Conservation (phyloP, 2,329 filamentous ascomycete genomes). For the Aspergillus sp. region DNA sequence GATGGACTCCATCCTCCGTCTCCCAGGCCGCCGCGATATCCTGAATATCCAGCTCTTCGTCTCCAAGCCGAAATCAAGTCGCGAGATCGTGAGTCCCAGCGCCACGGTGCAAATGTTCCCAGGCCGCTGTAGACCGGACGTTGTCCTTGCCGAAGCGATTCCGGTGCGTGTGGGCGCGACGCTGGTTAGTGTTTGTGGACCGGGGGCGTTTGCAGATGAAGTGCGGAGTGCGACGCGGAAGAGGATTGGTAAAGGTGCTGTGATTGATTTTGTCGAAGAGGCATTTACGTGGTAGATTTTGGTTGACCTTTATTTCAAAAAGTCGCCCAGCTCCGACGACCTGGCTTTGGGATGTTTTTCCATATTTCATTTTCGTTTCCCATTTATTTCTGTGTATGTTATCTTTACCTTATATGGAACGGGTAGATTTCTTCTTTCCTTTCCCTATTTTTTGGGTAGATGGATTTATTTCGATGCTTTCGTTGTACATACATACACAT, state of each 20-base stretch:
- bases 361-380: not conserved
- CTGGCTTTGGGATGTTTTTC: too few species aligned
- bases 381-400: not conserved
- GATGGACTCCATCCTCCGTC: slow-evolving; percentile 65
- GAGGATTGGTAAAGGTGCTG: slow-evolving; percentile 52
- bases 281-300: slow-evolving; percentile 61
- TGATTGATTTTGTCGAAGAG: slow-evolving; percentile 64
- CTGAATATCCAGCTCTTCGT: slow-evolving; percentile 63
- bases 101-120: slow-evolving; percentile 62
- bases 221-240: slow-evolving; percentile 56
- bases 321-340: not conserved
- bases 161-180: slow-evolving; percentile 57
- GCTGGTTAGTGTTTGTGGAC: slow-evolving; percentile 63
- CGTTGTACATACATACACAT: not conserved
- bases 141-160: slow-evolving; percentile 59
- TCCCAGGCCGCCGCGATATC: slow-evolving; percentile 59
- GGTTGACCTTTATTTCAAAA: too few species aligned
- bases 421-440: not conserved
- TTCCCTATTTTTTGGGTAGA: not conserved
- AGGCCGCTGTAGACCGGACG: slow-evolving; percentile 56
- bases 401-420: not conserved
- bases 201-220: slow-evolving; percentile 63
- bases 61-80: slow-evolving; percentile 57
- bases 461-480: too few species aligned
- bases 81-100: slow-evolving; percentile 57